Evolutionary conservation across 306 rosid species (phyloP).

Genomic region (Biancaea sappan): DNA sequence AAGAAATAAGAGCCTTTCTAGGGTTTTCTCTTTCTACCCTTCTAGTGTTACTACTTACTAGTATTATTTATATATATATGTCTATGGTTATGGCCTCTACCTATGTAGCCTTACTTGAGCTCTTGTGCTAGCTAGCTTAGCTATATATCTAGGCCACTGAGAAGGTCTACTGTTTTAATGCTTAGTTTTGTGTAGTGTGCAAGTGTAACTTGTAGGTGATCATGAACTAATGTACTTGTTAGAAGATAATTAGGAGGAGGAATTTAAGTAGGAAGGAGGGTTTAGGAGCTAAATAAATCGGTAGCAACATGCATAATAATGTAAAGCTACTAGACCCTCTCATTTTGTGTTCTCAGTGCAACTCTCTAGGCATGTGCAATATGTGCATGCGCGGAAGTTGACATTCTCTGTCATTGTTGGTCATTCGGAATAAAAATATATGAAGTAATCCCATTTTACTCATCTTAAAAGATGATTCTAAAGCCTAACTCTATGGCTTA

Average conservation of each 20-base stretch:
- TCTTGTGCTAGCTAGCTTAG: slow-evolving; percentile 25
- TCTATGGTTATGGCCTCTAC: slow-evolving; percentile 28
- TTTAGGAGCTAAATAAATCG: slow-evolving; percentile 45
- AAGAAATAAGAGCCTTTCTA: slow-evolving; percentile 31
- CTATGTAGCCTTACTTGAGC: slow-evolving; percentile 47
- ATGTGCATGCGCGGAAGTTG: slow-evolving; percentile 43
- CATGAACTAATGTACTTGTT: slow-evolving; percentile 25
- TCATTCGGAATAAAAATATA: slow-evolving; percentile 49
- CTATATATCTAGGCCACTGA: slow-evolving; percentile 33
- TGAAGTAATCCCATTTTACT: slow-evolving; percentile 26
- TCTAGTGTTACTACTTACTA: slow-evolving; percentile 19
- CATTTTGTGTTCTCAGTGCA: slow-evolving; percentile 40
- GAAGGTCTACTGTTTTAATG: slow-evolving; percentile 17
- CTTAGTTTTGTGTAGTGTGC: slow-evolving; percentile 26
- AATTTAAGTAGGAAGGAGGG: slow-evolving; percentile 25
- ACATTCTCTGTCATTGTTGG: slow-evolving; percentile 52
- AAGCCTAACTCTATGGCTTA: slow-evolving; percentile 55
- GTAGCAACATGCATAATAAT: slow-evolving; percentile 45
- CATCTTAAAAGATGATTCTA: slow-evolving; percentile 45
- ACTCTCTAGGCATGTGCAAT: slow-evolving; percentile 54
- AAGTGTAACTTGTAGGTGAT: slow-evolving; percentile 12
- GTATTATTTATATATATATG: slow-evolving; percentile 35
- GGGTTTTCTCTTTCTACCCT: slow-evolving; percentile 48
- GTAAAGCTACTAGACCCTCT: slow-evolving; percentile 47
- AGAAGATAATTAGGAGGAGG: not conserved